Evolutionary conservation across 2,329 filamentous ascomycete genomes (phyloP), one percentile per base, ranked within the genome.

Genomic region (Colletotrichum costaricense): DNA sequence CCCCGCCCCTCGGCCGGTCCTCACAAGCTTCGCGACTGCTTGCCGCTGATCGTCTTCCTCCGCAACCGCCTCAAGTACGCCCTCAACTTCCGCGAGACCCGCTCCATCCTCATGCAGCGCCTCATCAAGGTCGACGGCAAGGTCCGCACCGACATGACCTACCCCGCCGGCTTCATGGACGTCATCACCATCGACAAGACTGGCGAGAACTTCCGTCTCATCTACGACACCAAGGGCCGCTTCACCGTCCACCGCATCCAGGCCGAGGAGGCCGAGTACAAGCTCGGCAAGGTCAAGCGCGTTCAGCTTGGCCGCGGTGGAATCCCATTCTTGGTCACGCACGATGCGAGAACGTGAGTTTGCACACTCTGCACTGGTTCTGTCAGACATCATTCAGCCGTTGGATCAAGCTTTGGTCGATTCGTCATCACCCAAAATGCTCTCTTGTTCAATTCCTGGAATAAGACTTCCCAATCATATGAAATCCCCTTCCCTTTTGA

Each of bases 281-380:
- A 99, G 94, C 92, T 99, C 82, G 95, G 95, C 91, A 99, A 98
- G 92, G 97, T 99, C 90, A 98, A 98, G 94, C 94, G 96, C 84
- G 97, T 99, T 77, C 97, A 99, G 91, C 92, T 99, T 83, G 97
- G 97, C 91, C 96, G 95, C 89, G 97, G 97, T 89, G 97, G 95
- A 91, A 97, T 99, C 93, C 97, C 97, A 97, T 99, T 98, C 95
- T 98, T 98, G 95, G 97, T 99, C 94, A 99, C 97, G 95, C 97
- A 99, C 94, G 97, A 99, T 97, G 97, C 97, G 90, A 94, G 97
- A 95, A 99, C 97, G 96, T 99, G 91, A 98, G 96, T 98, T 52
- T 69, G 14, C 56, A 28, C n/a, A 49, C 42, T 49, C 42, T 65
- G 30, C 63, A 63, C 62, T 57, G 55, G 49, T 73, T 93, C 91